A percentile compares a stretch with the other conserved stretches of the same genome.
Conservation (phyloP, 176 grass and related monocot genomes). For the Rhynchospora tenuis region DNA sequence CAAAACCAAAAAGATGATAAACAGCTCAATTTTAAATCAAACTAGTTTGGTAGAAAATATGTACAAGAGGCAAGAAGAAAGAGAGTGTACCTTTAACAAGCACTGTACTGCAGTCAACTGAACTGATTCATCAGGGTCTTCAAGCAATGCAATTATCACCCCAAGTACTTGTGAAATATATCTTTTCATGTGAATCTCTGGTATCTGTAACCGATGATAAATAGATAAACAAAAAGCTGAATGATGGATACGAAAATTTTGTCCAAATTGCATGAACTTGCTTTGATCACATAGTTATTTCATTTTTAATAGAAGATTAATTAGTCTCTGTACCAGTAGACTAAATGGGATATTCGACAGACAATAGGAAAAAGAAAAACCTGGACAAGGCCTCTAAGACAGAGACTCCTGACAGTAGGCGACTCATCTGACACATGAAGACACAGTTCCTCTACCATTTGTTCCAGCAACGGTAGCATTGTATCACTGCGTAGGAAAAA, state of each 20-base stretch:
- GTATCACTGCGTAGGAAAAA: slow-evolving; percentile 62
- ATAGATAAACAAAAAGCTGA: slow-evolving; percentile 12
- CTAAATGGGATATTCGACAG: neutral
- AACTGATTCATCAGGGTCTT: slow-evolving; percentile 87
- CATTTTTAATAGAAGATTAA: neutral
- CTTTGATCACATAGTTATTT: neutral
- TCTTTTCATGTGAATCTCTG: slow-evolving; percentile 60
- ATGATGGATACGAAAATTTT: slow-evolving; percentile 9
- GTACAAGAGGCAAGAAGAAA: slow-evolving; percentile 1
- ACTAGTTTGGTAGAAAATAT: slow-evolving; percentile 19
- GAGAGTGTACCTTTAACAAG: slow-evolving; percentile 44
- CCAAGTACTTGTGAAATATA: slow-evolving; percentile 82
- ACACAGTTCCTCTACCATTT: slow-evolving; percentile 83
- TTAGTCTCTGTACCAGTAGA: slow-evolving; percentile 16
- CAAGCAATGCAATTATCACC: slow-evolving; percentile 91
- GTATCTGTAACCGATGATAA: slow-evolving; percentile 60
- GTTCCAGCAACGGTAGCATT: slow-evolving; percentile 62
- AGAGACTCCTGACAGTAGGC: slow-evolving; percentile 75
- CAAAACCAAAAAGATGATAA: neutral
- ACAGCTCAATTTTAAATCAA: neutral
- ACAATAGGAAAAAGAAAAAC: slow-evolving; percentile 29
- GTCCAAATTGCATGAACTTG: neutral
- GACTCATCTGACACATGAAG: slow-evolving; percentile 97
- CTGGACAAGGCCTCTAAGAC: slow-evolving; percentile 84
- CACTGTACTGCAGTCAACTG: slow-evolving; percentile 93